phyloP scores from a whole-genome alignment of 169 alveolate species.

The Eimeria praecox region DNA sequence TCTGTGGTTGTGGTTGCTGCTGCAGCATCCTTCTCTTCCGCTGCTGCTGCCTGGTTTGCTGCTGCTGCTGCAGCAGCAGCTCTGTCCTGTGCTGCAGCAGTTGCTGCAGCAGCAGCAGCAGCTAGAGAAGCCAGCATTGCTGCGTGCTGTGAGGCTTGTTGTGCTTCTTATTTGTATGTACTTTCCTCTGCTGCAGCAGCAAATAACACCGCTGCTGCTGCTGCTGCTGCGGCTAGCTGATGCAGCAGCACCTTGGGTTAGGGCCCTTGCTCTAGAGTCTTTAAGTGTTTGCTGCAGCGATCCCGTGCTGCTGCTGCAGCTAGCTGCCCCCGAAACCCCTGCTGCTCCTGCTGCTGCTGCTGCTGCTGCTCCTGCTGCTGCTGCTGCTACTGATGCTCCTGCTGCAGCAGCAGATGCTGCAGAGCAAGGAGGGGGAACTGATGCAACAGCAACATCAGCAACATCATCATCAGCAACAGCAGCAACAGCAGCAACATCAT shows the following conservation, averaged over 20 bases:
- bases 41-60: neutral
- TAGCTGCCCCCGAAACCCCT: constrained; percentile 41
- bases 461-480: neutral
- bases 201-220: constrained; percentile 41
- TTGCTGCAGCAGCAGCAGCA: constrained; percentile 73
- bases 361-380: constrained; percentile 12
- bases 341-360: constrained; percentile 18
- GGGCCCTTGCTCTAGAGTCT: constrained; percentile 33
- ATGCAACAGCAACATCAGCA: constrained; percentile 9
- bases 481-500: neutral
- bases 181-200: constrained; percentile 70
- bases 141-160: constrained; percentile 43
- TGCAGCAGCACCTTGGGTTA: constrained; percentile 39
- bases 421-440: neutral
- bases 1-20: constrained; percentile 21
- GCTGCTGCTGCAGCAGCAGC: constrained; percentile 72
- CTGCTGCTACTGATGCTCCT: neutral
- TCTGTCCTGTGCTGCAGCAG: constrained; percentile 65
- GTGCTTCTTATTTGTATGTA: neutral
- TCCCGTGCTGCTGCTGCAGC: constrained; percentile 71
- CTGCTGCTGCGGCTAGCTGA: constrained; percentile 67
- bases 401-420: constrained; percentile 3
- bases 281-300: constrained; percentile 55
- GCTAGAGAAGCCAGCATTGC: constrained; percentile 34
- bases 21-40: constrained; percentile 50